Evolutionary conservation across 2,329 filamentous ascomycete genomes (phyloP).

Genomic region (Arthrobotrys megalospora): DNA sequence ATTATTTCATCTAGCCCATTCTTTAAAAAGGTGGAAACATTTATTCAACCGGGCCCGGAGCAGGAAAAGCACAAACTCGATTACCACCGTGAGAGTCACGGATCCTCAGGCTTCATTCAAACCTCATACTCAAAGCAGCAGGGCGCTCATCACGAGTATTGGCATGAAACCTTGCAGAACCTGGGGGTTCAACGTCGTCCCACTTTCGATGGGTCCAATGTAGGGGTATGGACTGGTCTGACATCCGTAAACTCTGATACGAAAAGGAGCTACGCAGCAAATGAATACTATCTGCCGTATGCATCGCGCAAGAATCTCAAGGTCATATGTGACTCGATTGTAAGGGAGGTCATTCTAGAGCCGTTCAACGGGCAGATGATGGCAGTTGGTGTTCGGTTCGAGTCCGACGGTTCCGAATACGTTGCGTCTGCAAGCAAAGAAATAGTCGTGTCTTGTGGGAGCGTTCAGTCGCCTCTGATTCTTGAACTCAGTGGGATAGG

Average conservation of each 20-base stretch:
- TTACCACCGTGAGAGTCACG: constrained; percentile 45
- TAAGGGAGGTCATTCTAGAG: constrained; percentile 70
- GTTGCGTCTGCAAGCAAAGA: constrained; percentile 68
- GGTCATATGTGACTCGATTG: constrained; percentile 70
- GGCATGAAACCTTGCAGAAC: constrained; percentile 68
- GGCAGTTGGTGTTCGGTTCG: constrained; percentile 69
- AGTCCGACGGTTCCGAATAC: constrained; percentile 65
- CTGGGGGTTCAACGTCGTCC: constrained; percentile 67
- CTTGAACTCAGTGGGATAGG: constrained; percentile 77
- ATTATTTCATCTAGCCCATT: constrained; percentile 31
- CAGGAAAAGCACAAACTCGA: constrained; percentile 43
- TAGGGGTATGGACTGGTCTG: constrained; percentile 68
- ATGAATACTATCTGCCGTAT: constrained; percentile 68
- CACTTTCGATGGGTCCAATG: constrained; percentile 68
- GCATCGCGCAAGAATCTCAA: constrained; percentile 69
- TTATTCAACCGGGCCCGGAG: constrained; percentile 39
- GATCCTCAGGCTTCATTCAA: constrained; percentile 46
- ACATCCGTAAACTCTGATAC: constrained; percentile 66
- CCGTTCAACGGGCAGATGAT: constrained; percentile 62
- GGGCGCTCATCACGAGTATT: constrained; percentile 69
- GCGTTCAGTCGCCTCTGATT: constrained; percentile 73
- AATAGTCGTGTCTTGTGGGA: constrained; percentile 75
- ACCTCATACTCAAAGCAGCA: constrained; percentile 65
- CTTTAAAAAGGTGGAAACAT: constrained; percentile 59
- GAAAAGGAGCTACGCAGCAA: constrained; percentile 68